Evolutionary conservation across 2,329 filamentous ascomycete species (phyloP), one percentile per base, ranked within the genome.

Genomic region (Diplodia sapinea): DNA sequence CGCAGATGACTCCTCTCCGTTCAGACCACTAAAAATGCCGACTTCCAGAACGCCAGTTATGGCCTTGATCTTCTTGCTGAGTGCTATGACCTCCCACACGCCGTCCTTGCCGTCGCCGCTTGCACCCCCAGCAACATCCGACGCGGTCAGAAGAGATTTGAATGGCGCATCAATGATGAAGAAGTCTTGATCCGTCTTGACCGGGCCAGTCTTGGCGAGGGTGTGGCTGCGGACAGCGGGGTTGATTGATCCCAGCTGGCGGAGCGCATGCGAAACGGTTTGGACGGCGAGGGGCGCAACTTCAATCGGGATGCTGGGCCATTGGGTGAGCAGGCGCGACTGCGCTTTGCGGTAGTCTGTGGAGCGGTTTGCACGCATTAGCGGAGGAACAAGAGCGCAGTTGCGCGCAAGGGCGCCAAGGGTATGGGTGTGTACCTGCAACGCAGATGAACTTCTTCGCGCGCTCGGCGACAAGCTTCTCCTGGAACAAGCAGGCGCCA

Each of bases 401-500:
- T n/a, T 36, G 11, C 26, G n/a, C 17, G 26, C 40, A 12, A 51
- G 23, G 23, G 23, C 23, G 23, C 23, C 23, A 23, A 23, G 40
- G 20, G 26, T 26, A 20, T 8, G 51, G 15, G 5, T 33, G 2
- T 85, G 74, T 80, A 92, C 89, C 90, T 67, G 92, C 93, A 68
- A 96, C 92, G 74, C 92, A 94, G 70, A 97, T 85, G 75, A 97
- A 97, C 76, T 92, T 91, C 79, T 88, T 91, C 3, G 93, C 90
- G 61, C 91, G 87, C 69, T 92, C 88, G 5, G 94, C 94, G 4
- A 99, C 94, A 43, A 99, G 85, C 83, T 99, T 99, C 82, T 99
- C 95, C 80, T 98, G 95, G 82, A 97, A 96, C 67, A 98, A 82
- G 80, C 95, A 99, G n/a, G 93, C 95, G 68, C 95, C 95, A 61